Percentiles rank a stretch among this genome's conserved stretches.
Evolutionary conservation across 495 filamentous ascomycete genomes (phyloP).

Genomic region (Annulohypoxylon nitens): DNA sequence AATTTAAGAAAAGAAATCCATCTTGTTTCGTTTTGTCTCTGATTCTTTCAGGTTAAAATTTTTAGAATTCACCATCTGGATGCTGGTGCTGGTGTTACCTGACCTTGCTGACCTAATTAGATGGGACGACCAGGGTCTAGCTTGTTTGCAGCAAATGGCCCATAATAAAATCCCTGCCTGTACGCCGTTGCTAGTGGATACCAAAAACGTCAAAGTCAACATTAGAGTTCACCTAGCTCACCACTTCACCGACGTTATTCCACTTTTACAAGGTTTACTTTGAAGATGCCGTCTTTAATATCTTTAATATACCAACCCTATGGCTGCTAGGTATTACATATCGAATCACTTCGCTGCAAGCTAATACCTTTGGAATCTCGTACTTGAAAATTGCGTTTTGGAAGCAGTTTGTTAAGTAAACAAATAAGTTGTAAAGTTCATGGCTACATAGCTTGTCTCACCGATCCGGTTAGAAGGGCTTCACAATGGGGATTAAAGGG

Average conservation of each 20-base stretch:
- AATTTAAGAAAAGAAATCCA: not conserved
- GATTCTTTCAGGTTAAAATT: not conserved
- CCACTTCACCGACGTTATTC: conserved; percentile 19
- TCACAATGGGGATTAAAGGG: conserved; percentile 73
- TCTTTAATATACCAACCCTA: no score
- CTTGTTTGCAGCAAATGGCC: not conserved
- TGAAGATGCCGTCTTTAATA: not conserved
- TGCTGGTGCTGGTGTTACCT: not conserved
- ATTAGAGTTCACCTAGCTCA: conserved; percentile 16
- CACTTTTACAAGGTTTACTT: not conserved
- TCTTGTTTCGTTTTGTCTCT: not conserved
- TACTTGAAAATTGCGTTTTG: conserved; percentile 3
- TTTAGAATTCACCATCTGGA: conserved; percentile 2
- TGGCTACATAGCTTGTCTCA: conserved; percentile 21
- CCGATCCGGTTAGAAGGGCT: conserved; percentile 2
- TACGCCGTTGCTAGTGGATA: conserved; percentile 41
- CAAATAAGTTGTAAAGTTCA: not conserved
- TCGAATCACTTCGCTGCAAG: not conserved
- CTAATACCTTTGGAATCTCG: not conserved
- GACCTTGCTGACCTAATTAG: not conserved
- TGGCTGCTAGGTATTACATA: not conserved
- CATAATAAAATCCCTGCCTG: conserved; percentile 9
- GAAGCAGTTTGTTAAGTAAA: not conserved
- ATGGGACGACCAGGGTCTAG: not conserved
- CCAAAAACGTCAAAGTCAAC: conserved; percentile 39